A percentile compares a stretch with the other conserved stretches of the same genome.
phyloP scores from a whole-genome alignment of 1,139 yeast species.

The Oligophagozyma castellii region DNA sequence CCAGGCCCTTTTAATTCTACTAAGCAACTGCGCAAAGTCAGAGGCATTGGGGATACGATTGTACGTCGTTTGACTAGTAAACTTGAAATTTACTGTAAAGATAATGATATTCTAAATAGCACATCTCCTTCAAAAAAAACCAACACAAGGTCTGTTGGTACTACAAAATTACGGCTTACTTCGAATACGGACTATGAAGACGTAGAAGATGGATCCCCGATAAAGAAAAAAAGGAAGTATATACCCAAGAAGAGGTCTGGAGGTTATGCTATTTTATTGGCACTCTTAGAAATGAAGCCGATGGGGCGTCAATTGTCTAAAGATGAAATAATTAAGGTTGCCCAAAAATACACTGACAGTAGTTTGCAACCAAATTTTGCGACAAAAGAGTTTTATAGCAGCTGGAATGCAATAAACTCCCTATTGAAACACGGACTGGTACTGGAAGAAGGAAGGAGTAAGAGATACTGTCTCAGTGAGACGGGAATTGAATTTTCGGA shows the following conservation, averaged over 20 bases:
- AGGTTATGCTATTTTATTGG: conserved; percentile 70
- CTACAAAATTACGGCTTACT: conserved; percentile 8
- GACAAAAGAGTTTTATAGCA: conserved; percentile 52
- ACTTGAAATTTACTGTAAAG: conserved; percentile 13
- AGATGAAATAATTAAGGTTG: conserved; percentile 42
- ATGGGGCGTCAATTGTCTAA: conserved; percentile 41
- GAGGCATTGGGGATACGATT: conserved; percentile 22
- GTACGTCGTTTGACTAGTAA: conserved; percentile 15
- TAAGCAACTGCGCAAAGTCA: conserved; percentile 18
- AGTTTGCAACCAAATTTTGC: conserved; percentile 54
- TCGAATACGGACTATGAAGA: conserved; percentile 2
- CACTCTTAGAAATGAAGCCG: conserved; percentile 42
- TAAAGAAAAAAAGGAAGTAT: conserved; percentile 32
- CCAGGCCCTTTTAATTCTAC: conserved; percentile 14
- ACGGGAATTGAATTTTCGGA: conserved; percentile 55
- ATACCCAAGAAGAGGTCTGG: conserved; percentile 75
- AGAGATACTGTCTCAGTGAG: conserved; percentile 53
- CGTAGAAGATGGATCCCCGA: conserved; percentile 4
- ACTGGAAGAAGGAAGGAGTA: conserved; percentile 41
- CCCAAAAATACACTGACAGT: conserved; percentile 47
- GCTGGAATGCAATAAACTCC: conserved; percentile 66
- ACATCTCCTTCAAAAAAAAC: conserved; percentile 1
- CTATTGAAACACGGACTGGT: conserved; percentile 53
- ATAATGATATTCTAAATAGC: conserved; percentile 6
- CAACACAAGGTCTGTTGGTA: neutral